phyloP scores from a whole-genome alignment of 768 basidiomycete genomes.

The Phallus indusiatus region DNA sequence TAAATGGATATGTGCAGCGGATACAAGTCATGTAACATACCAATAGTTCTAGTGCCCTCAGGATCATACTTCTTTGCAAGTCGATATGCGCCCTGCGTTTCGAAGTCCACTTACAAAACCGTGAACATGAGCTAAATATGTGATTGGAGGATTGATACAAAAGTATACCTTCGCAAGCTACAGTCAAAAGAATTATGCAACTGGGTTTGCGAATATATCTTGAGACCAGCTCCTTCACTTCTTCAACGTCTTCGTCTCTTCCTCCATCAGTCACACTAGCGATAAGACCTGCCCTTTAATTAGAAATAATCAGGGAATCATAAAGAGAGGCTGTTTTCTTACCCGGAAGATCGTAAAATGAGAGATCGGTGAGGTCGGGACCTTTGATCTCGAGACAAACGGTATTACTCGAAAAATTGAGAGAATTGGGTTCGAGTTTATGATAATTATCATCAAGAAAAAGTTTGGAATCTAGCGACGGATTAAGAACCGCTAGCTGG shows the following conservation, averaged over 20 bases:
- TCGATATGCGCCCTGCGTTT: slow-evolving; percentile 66
- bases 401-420: slow-evolving; percentile 44
- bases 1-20: not conserved
- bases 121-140: not conserved
- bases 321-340: not conserved
- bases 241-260: slow-evolving; percentile 45
- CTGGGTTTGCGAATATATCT: slow-evolving; percentile 53
- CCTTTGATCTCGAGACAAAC: slow-evolving; percentile 54
- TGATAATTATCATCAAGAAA: slow-evolving; percentile 6
- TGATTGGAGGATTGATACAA: not conserved
- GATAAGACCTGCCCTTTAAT: slow-evolving; percentile 37
- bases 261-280: slow-evolving; percentile 43
- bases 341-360: slow-evolving; percentile 59
- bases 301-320: not conserved
- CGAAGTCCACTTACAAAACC: slow-evolving; percentile 52
- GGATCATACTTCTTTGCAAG: slow-evolving; percentile 54
- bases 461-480: slow-evolving; percentile 1
- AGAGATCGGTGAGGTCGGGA: slow-evolving; percentile 49
- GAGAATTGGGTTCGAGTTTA: not conserved
- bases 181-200: slow-evolving; percentile 51
- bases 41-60: slow-evolving; percentile 58
- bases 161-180: slow-evolving; percentile 53
- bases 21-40: slow-evolving; percentile 29
- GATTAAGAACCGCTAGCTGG: slow-evolving; percentile 15
- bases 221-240: slow-evolving; percentile 48